phyloP scores from a whole-genome alignment of 192 early-diverging fungal species.

The Podila clonocystis region DNA sequence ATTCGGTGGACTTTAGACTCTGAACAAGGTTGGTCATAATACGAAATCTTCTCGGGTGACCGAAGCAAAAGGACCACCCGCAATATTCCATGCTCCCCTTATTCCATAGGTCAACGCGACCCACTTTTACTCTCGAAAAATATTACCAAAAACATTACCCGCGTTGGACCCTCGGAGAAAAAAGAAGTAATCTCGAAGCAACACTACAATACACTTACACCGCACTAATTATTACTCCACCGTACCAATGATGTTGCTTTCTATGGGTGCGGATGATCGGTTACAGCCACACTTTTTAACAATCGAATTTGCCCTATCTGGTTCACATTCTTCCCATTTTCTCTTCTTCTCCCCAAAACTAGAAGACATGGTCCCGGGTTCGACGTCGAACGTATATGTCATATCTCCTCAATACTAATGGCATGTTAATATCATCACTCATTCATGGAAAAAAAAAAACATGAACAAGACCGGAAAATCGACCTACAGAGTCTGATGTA shows the following conservation, averaged over 20 bases:
- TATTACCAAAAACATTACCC: background rate
- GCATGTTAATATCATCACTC: background rate
- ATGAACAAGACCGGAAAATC: background rate
- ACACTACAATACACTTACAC: too few species aligned
- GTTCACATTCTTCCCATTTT: too few species aligned
- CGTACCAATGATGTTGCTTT: too few species aligned
- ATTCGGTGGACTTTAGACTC: background rate
- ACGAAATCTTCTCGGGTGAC: background rate
- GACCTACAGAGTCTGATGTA: background rate
- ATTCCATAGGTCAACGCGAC: background rate
- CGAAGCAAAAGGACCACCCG: background rate
- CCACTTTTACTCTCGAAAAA: background rate
- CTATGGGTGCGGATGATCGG: too few species aligned
- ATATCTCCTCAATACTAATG: too few species aligned
- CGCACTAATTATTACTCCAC: too few species aligned
- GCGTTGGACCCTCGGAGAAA: background rate
- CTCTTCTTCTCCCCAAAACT: too few species aligned
- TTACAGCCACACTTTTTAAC: too few species aligned
- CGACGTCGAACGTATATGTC: too few species aligned
- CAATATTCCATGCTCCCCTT: background rate
- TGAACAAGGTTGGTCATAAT: background rate
- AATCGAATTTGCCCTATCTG: too few species aligned
- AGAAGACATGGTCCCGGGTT: too few species aligned
- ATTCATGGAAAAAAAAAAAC: background rate
- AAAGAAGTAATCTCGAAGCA: too few species aligned